Conservation (phyloP, 2,329 filamentous ascomycete genomes). For the Fusarium verticillioides region DNA sequence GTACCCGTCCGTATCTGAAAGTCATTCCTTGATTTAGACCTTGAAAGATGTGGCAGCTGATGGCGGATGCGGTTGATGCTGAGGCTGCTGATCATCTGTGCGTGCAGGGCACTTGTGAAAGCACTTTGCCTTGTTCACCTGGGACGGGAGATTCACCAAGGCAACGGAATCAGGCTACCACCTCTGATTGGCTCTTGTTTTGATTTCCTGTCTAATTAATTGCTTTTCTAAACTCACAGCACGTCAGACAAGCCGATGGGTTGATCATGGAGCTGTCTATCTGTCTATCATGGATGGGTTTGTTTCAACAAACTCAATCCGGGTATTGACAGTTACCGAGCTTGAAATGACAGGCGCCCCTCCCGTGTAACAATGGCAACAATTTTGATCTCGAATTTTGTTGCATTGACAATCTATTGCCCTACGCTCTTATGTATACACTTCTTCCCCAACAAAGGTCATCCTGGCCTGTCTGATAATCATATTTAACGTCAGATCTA, state of each 20-base stretch:
- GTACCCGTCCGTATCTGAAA: slow-evolving; percentile 16
- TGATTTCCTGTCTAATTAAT: slow-evolving; percentile 6
- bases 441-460: slow-evolving; percentile 3
- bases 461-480: slow-evolving; percentile 3
- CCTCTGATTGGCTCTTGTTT: slow-evolving; percentile 14
- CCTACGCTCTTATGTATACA: neutral
- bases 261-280: slow-evolving; percentile 12
- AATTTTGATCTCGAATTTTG: neutral
- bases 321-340: neutral
- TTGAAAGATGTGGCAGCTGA: slow-evolving; percentile 30
- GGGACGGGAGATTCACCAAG: slow-evolving; percentile 18
- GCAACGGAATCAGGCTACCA: slow-evolving; percentile 14
- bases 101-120: slow-evolving; percentile 21
- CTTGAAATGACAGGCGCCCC: slow-evolving; percentile 4
- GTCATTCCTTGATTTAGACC: slow-evolving; percentile 18
- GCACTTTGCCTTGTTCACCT: slow-evolving; percentile 23
- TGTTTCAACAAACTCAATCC: slow-evolving; percentile 20
- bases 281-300: neutral
- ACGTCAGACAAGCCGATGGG: slow-evolving; percentile 7
- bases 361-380: slow-evolving; percentile 6
- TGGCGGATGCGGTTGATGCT: slow-evolving; percentile 44
- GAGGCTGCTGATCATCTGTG: slow-evolving; percentile 32
- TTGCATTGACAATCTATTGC: neutral
- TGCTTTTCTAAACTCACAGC: slow-evolving; percentile 18
- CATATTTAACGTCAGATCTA: slow-evolving; percentile 30